These are phyloP conservation scores for Talinum fruticosum DNA, from an alignment of 148 eudicot species.

Conservation along the genomic window DNA sequence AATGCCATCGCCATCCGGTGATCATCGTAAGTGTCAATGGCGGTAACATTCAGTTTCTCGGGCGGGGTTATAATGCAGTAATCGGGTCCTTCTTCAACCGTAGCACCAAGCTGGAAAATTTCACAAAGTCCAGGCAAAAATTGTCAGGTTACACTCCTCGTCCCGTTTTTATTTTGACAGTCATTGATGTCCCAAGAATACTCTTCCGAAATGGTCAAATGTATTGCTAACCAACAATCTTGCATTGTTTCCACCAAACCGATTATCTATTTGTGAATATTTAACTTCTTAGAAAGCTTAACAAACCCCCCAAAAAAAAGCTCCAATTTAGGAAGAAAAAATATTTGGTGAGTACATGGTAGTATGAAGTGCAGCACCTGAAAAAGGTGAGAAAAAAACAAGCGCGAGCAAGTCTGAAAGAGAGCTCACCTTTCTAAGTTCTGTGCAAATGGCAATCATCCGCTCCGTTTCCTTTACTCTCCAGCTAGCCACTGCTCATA, in stretches of 20 bases:
- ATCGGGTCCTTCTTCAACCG: conserved; percentile 95
- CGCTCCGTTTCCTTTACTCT: conserved; percentile 98
- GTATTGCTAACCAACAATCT: no score
- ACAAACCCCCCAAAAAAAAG: no score
- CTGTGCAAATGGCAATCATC: conserved; percentile 99
- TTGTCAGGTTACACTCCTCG: background rate
- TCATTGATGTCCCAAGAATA: no score
- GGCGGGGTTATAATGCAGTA: conserved; percentile 96
- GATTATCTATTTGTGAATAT: no score
- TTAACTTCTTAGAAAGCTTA: no score
- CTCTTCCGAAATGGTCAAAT: no score
- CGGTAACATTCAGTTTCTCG: conserved; percentile 71
- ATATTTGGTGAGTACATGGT: no score
- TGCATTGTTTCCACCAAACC: no score
- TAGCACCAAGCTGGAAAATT: conserved; percentile 77
- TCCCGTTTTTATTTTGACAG: no score
- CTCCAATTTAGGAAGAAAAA: no score
- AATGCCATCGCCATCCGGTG: conserved; percentile 99
- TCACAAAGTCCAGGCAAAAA: background rate
- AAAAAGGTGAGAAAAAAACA: background rate
- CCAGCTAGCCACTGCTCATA: conserved; percentile 92
- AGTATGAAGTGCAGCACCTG: background rate
- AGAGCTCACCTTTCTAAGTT: conserved; percentile 82
- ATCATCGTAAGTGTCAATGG: conserved; percentile 93
- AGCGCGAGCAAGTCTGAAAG: background rate